Base-by-base conservation (phyloP, 1,284 basidiomycete species). In the Leccinum solheimii region DNA sequence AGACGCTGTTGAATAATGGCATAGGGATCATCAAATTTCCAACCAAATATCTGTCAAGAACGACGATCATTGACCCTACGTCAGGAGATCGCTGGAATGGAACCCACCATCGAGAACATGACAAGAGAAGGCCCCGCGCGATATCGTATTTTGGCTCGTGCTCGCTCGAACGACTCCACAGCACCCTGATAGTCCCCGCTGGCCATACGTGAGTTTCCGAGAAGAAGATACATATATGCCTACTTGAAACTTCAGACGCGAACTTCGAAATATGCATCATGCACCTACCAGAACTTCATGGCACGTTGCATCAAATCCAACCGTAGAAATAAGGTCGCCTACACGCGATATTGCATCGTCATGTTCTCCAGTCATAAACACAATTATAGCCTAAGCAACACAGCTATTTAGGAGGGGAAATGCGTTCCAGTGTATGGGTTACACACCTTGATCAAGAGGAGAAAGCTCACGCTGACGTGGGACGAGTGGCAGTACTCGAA, bases 141-240 rank as follows among this genome's bases (percentile, higher is more conserved):
- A n/a, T 5, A 11, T 9, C 16, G 32, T 13, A 38, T 14, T n/a
- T 21, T 5, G 13, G n/a, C 4, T 30, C 36, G 36, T 21, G 57
- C 57, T 19, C 3, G 27, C 16, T 59, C 36, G 6, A 45, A 58
- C 1, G 2, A 40, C 30, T 59, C 7, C 5, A 58, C 11, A 6
- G 57, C 30, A 26, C 14, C 21, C 16, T n/a, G 7, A 14, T 34
- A 45, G 27, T 58, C 21, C 3, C 3, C n/a, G 21, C 4, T 45
- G 16, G 23, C 27, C 27, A 59, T 34, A 11, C 2, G 21, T 9
- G 19, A 40, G 3, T 23, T 26, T 5, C 57, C 57, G 2, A 59
- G 8, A 6, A 58, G 56, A 59, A 58, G 8, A 43, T 40, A 9
- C 56, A 58, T 58, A 3, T 59, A 58, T 32, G 57, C 56, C 56